Base-by-base conservation (phyloP, 306 rosid genomes). In the Sicyos baderoa region DNA sequence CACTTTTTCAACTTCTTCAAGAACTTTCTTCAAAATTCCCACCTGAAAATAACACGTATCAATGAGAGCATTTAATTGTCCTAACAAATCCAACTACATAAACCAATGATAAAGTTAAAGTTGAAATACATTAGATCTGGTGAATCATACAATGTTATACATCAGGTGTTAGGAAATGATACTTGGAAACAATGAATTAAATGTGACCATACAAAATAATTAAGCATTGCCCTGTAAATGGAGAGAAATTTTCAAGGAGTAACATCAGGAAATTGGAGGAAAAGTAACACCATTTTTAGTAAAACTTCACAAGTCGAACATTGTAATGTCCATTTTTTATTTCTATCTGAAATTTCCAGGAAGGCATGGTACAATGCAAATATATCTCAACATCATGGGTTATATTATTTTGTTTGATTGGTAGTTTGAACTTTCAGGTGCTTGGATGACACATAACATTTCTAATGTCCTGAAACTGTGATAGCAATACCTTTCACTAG, bases 1-100 rank as follows among this genome's bases (percentile, higher is more conserved):
- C 82, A 90, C 96, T 76, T 90, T 93, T 74, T 93, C 99, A 79
- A 93, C 97, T 85, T 93, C 99, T 80, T 93, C 99, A n/a, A 90
- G 96, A 64, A 93, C 99, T 54, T 90, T 90, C 79, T 93, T 93
- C n/a, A 93, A 83, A 80, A 93, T 86, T 75, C 99, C 97, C 68
- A 90, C 97, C 88, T 93, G 88, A 78, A 82, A 83, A 79, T 57
- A 76, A 79, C 75, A 49, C 32, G 72, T 67, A 65, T 52, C 35
- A 72, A 51, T 11, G 75, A 63, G 62, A 68, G 75, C 7, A 64
- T 17, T 35, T 23, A 60, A 54, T 65, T 44, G 10, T 73, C 71
- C 54, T 18, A 23, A 48, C 56, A 23, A 48, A 67, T 70, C 19
- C 40, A 42, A 54, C 37, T 54, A 14, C 19, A 23, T 55, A 47